A percentile compares a stretch with the other conserved stretches of the same genome.
Conservation (phyloP, 805 yeast species). For the Nakazawaea siamensis region DNA sequence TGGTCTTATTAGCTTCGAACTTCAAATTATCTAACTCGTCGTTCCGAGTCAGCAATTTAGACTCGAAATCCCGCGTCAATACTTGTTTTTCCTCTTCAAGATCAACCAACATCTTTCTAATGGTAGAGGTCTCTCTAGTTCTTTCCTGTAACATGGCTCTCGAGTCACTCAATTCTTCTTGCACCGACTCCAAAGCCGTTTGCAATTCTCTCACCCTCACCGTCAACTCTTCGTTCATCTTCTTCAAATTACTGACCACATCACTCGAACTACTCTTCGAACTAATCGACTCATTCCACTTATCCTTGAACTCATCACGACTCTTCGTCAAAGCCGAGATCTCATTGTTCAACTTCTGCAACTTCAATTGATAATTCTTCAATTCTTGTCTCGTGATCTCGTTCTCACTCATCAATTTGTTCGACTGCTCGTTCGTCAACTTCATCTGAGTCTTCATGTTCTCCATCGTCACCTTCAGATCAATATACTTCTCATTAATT, state of each 20-base stretch:
- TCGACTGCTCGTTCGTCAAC: constrained; percentile 28
- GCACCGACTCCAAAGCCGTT: constrained; percentile 53
- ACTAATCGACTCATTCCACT: constrained; percentile 27
- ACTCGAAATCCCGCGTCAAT: constrained; percentile 46
- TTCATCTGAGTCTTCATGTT: constrained; percentile 30
- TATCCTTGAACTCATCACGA: constrained; percentile 30
- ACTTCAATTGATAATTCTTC: constrained; percentile 26
- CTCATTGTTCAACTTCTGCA: constrained; percentile 32
- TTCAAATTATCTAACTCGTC: constrained; percentile 63
- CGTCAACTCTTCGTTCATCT: constrained; percentile 64
- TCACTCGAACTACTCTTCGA: constrained; percentile 21
- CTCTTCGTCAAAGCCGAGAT: constrained; percentile 31
- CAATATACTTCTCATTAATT: constrained; percentile 28
- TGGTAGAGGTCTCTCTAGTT: constrained; percentile 65
- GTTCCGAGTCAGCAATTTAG: constrained; percentile 36
- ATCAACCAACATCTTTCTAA: constrained; percentile 62
- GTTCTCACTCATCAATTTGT: constrained; percentile 31
- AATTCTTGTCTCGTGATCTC: constrained; percentile 27
- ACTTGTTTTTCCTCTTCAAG: constrained; percentile 49
- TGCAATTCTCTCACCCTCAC: constrained; percentile 62
- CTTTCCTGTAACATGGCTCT: constrained; percentile 71
- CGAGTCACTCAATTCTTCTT: constrained; percentile 77
- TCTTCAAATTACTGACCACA: constrained; percentile 42
- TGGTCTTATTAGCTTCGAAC: constrained; percentile 34
- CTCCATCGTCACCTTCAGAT: constrained; percentile 30